A percentile compares a stretch with the other conserved stretches of the same genome.
Conservation (phyloP, 2,329 filamentous ascomycete species). For the Septoria linicola region DNA sequence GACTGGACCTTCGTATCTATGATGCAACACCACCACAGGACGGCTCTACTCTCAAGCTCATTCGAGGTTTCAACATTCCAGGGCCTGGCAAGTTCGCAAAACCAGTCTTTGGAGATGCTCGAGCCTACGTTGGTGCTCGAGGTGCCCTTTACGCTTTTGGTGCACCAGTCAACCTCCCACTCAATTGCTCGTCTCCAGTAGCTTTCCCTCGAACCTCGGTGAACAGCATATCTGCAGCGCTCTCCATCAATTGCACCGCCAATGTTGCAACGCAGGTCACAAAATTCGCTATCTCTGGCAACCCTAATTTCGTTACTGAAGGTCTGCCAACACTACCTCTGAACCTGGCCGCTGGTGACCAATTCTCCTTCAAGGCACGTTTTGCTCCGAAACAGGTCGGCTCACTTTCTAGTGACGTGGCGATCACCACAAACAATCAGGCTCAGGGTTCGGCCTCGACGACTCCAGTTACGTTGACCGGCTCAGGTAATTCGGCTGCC, state of each 20-base stretch:
- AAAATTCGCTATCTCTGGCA: conserved; percentile 5
- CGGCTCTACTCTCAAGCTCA: conserved; percentile 1
- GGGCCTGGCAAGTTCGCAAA: conserved; percentile 11
- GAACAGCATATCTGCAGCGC: conserved; percentile 7
- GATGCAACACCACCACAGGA: conserved; percentile 11
- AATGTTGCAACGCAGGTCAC: conserved; percentile 12
- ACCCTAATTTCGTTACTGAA: conserved; percentile 11
- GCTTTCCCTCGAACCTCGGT: conserved; percentile 10
- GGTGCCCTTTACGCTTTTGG: conserved; percentile 14
- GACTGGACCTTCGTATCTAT: conserved; percentile 14
- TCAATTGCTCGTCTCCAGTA: too few relatives aligned
- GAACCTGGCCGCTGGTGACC: background rate
- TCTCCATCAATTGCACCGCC: conserved; percentile 6
- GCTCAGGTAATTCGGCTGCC: conserved; percentile 7
- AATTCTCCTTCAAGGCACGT: conserved; percentile 11
- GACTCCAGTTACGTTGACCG: too few relatives aligned
- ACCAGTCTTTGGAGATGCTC: conserved; percentile 7
- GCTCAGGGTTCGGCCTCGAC: conserved; percentile 10
- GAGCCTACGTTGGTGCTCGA: conserved; percentile 11
- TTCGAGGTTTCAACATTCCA: conserved; percentile 11
- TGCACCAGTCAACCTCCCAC: too few relatives aligned
- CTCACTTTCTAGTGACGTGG: conserved; percentile 9
- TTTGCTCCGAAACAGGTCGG: conserved; percentile 11
- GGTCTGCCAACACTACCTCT: conserved; percentile 8
- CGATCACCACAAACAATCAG: conserved; percentile 9